Base-by-base conservation (phyloP, 176 grass and related monocot genomes). In the Musa troglodytarum region DNA sequence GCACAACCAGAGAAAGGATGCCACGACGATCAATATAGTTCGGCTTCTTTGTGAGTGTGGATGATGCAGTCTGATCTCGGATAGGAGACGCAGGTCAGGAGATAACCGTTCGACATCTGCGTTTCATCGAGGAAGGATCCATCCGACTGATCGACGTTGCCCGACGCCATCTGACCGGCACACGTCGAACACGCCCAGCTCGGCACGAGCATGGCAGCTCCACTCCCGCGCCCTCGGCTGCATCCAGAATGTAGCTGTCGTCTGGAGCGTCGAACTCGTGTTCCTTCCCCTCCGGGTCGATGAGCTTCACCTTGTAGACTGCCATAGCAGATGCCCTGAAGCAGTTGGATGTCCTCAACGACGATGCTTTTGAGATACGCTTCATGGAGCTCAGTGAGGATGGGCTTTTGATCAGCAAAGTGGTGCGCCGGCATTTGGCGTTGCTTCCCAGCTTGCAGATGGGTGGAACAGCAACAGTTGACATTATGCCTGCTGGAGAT, bases 201-300 rank as follows among this genome's bases (percentile, higher is more conserved):
- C 68, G 68, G 68, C 68, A 70, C 2, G 68, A 70, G 68, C 52
- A 70, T 4, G 68, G 68, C 34, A 70, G 68, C 49, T 70, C 68
- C 10, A 70, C 34, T n/a, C 68, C 68, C 7, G 68, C 68, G 52
- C 8, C 2, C 68, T 70, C 68, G 5, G 68, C 68, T n/a, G 68
- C 12, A 50, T 70, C 68, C 15, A 70, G 49, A 70, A 70, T 70
- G 68, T 70, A 70, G 68, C 43, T 10, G 22, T 52, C 68, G 11
- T 70, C 68, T 70, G 68, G 19, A 70, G 68, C 68, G 1, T 70
- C 49, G 21, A 70, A 51, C n/a, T 70, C 68, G 11, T 21, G 0
- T 21, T 70, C 68, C 8, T 49, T 10, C 49, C 68, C 49, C 3
- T 70, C 68, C 20, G 68, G 68, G 34, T 20, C 34, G 20, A 70